These are phyloP conservation scores for Mortierella sp. DNA, from an alignment of 371 early-diverging fungal species.

Conservation along the genomic window DNA sequence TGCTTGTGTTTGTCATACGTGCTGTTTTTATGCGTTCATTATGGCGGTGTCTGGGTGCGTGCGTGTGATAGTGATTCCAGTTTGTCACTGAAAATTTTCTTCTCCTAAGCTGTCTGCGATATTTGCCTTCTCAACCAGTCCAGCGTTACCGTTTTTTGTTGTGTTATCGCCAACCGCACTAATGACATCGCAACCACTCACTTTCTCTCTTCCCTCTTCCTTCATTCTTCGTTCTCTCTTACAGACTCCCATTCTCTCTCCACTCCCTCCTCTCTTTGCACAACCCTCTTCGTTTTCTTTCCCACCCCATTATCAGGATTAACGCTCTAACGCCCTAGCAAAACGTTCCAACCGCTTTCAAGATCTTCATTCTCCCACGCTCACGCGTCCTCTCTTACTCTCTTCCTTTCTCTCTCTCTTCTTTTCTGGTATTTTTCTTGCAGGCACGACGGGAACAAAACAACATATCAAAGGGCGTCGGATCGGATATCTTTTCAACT, in stretches of 20 bases:
- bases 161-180: constrained; percentile 2
- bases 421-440: background rate
- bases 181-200: background rate
- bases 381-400: background rate
- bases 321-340: background rate
- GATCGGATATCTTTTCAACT: background rate
- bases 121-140: background rate
- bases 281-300: background rate
- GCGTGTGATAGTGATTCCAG: background rate
- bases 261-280: background rate
- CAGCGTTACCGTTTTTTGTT: background rate
- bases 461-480: background rate
- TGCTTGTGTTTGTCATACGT: background rate
- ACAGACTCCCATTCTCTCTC: background rate
- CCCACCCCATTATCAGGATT: background rate
- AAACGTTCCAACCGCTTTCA: background rate
- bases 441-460: background rate
- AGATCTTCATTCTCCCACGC: background rate
- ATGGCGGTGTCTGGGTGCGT: background rate
- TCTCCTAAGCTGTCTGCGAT: background rate
- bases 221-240: background rate
- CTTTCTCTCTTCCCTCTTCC: constrained; percentile 3
- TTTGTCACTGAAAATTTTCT: background rate
- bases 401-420: background rate
- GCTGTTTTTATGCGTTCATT: background rate